Evolutionary conservation across 768 basidiomycete genomes (phyloP), one percentile per base, ranked within the genome.

Genomic region (Lentinula edodes): DNA sequence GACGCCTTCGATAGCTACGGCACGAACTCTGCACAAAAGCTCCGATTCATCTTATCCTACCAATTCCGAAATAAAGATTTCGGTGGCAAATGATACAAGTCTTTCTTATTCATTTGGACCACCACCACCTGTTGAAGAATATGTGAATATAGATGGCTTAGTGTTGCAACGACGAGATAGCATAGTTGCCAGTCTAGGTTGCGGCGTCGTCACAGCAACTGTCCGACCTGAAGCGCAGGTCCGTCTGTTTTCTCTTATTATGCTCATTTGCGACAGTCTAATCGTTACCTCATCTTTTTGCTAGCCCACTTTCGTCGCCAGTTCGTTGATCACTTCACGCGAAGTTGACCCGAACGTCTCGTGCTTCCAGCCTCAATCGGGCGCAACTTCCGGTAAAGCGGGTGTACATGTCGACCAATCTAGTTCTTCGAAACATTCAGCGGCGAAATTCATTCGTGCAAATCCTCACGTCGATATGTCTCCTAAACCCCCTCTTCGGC

Each of bases 151-250:
- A 9, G 46, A 48, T 48, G 20, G 1, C 7, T 9, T 34, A 18
- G 53, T 38, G 18, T 52, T 8, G 34, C 53, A n/a, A 38, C 36
- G 53, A 35, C 34, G 6, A 54, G 28, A n/a, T 52, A 16, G 16
- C 20, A 34, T 52, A 36, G 51, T 15, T 18, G 51, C 15, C 51
- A 36, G 13, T 52, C 15, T 16, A 13, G 32, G 6, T 32, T 35
- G 6, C 18, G 51, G 35, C 51, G 38, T 54, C 53, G 53, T 39
- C 53, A 54, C 52, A 53, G 52, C 52, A 53, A 53, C 53, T 41
- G 15, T n/a, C 20, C 46, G 9, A 23, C 46, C 46, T 9, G 20
- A 48, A 48, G 46, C 46, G 8, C 46, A 48, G 53, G 53, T 54
- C 20, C 38, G 34, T 54, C 18, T 35, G 34, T n/a, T 35, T 52